Evolutionary conservation across 2,329 filamentous ascomycete genomes (phyloP).

Genomic region (Cladophialophora bantiana): DNA sequence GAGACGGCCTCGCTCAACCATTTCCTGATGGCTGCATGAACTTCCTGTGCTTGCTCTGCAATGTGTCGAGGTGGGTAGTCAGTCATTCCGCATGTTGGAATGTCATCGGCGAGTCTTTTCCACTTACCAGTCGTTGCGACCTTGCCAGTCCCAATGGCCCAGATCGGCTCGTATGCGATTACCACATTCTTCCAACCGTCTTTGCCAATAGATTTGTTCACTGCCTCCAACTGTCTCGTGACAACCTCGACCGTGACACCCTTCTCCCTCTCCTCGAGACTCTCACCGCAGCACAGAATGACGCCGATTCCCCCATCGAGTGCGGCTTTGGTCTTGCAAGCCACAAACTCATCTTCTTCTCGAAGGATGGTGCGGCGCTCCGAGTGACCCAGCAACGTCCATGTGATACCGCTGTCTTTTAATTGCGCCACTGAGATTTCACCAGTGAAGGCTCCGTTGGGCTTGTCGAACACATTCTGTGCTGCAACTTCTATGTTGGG

Average conservation of each 20-base stretch:
- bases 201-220: constrained; percentile 69
- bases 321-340: constrained; percentile 92
- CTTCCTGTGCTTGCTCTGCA: constrained; percentile 86
- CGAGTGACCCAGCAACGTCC: constrained; percentile 92
- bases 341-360: constrained; percentile 85
- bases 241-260: constrained; percentile 62
- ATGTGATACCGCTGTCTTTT: constrained; percentile 84
- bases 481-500: constrained; percentile 82
- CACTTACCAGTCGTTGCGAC: constrained; percentile 69
- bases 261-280: constrained; percentile 67
- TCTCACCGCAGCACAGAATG: constrained; percentile 98
- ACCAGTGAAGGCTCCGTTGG: constrained; percentile 94
- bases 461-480: constrained; percentile 98
- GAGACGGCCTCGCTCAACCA: constrained; percentile 82
- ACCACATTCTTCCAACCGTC: constrained; percentile 93
- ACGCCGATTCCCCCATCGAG: constrained; percentile 85
- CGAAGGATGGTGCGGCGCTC: constrained; percentile 90
- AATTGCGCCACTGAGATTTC: constrained; percentile 94
- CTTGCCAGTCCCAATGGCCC: constrained; percentile 89
- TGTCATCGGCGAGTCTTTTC: neutral
- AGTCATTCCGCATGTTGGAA: neutral
- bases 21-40: constrained; percentile 87
- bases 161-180: constrained; percentile 98
- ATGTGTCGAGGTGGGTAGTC: constrained; percentile 11
- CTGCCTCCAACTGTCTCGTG: constrained; percentile 82